phyloP scores from a whole-genome alignment of 176 grass and related monocot genomes.

The Hordeum marinum region DNA sequence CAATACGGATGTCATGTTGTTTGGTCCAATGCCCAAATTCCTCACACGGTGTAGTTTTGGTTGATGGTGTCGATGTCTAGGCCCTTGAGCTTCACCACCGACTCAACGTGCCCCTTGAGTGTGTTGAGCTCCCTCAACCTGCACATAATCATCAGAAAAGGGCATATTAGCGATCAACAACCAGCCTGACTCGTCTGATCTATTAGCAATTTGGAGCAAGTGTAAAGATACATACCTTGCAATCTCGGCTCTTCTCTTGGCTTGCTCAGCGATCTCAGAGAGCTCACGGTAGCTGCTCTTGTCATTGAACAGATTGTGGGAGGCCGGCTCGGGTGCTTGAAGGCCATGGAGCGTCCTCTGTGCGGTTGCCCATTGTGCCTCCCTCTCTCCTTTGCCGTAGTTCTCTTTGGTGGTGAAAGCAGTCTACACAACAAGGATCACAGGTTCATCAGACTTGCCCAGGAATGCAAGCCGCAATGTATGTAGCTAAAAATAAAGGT shows the following conservation, averaged over 20 bases:
- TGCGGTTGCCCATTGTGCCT: constrained; percentile 88
- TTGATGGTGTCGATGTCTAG: constrained; percentile 65
- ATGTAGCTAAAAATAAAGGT: neutral
- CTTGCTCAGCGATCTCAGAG: constrained; percentile 92
- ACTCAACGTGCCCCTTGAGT: constrained; percentile 58
- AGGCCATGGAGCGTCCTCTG: constrained; percentile 98
- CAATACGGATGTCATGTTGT: neutral
- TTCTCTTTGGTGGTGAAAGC: constrained; percentile 99
- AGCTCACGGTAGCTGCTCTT: constrained; percentile 99
- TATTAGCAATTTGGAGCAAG: neutral
- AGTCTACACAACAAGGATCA: constrained; percentile 30
- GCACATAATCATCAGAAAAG: neutral
- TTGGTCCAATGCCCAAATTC: neutral
- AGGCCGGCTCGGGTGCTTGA: constrained; percentile 53
- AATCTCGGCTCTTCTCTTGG: constrained; percentile 91
- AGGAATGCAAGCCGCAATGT: neutral
- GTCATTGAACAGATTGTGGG: constrained; percentile 50
- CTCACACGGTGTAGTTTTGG: constrained; percentile 66
- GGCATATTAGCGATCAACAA: neutral
- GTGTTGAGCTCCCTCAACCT: constrained; percentile 57
- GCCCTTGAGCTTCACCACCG: constrained; percentile 60
- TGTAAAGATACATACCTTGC: constrained; percentile 39
- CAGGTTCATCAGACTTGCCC: neutral
- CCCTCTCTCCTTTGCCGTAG: constrained; percentile 82
- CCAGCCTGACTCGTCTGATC: neutral